A percentile compares a stretch with the other conserved stretches of the same genome.
phyloP scores from a whole-genome alignment of 73 alveolate genomes.

The Loxodes magnus region DNA sequence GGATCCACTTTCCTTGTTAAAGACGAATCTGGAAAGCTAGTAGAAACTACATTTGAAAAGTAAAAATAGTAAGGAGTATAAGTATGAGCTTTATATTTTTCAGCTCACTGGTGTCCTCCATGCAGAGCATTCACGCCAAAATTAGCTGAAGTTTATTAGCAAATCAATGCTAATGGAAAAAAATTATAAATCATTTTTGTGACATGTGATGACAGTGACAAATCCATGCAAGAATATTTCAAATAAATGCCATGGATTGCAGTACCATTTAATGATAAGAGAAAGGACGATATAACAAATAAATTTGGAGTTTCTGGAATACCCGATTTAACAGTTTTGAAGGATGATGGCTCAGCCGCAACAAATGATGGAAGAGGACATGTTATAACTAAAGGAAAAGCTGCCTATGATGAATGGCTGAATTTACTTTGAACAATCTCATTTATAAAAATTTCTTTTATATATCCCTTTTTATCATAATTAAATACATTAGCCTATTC shows the following conservation, averaged over 20 bases:
- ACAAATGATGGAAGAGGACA: conserved; percentile 32
- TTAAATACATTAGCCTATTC: too few species aligned
- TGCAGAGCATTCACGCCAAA: conserved; percentile 73
- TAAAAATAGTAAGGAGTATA: too few species aligned
- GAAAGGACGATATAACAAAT: background rate
- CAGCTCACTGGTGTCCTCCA: conserved; percentile 94
- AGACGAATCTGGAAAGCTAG: too few species aligned
- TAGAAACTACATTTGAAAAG: too few species aligned
- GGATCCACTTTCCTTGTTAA: too few species aligned
- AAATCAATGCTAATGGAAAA: conserved; percentile 33
- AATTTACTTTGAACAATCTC: background rate
- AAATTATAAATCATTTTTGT: conserved; percentile 23
- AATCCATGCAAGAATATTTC: conserved; percentile 8
- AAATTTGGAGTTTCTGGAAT: background rate
- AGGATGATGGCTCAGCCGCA: conserved; percentile 30
- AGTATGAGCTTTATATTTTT: too few species aligned
- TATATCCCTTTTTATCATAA: too few species aligned
- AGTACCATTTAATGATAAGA: conserved; percentile 24
- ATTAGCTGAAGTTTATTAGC: conserved; percentile 44
- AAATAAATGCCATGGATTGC: conserved; percentile 28
- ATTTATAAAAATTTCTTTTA: too few species aligned
- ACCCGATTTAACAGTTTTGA: conserved; percentile 34
- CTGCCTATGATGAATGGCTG: conserved; percentile 32
- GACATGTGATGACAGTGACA: conserved; percentile 17
- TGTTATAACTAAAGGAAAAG: conserved; percentile 27